Conservation (phyloP, 176 grass and related monocot species). For the Paspalum vaginatum region DNA sequence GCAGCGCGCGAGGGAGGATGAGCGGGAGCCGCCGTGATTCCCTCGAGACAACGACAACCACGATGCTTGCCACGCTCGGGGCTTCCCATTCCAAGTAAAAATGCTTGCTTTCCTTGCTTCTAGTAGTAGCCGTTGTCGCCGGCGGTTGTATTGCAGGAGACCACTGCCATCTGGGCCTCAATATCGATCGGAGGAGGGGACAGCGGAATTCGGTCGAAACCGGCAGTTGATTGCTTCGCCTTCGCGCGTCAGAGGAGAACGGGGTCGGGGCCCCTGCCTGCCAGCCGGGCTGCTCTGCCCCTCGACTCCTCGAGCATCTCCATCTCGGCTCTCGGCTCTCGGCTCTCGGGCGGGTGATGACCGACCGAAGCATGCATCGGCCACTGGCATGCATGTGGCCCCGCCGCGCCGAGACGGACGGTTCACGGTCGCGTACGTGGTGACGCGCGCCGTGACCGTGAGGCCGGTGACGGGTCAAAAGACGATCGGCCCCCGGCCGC, state of each 20-base stretch:
- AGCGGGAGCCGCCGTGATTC: neutral
- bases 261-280: neutral
- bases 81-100: neutral
- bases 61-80: neutral
- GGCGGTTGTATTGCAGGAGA: neutral
- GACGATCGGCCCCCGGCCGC: neutral
- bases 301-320: no score
- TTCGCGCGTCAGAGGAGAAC: neutral
- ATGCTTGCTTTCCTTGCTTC: neutral
- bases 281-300: no score
- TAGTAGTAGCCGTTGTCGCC: neutral
- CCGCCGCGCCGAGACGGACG: neutral
- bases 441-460: no score
- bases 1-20: no score
- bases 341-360: no score
- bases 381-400: no score
- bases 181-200: neutral
- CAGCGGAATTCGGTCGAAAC: conserved; percentile 38
- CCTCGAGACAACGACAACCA: neutral
- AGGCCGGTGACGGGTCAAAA: conserved; percentile 19
- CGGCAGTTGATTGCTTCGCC: conserved; percentile 24
- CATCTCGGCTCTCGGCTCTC: no score
- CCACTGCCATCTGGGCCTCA: neutral
- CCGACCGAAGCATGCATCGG: no score
- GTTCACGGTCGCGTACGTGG: no score